Evolutionary conservation across 2,329 filamentous ascomycete species (phyloP).

Genomic region (Aspergillus ochraceus): DNA sequence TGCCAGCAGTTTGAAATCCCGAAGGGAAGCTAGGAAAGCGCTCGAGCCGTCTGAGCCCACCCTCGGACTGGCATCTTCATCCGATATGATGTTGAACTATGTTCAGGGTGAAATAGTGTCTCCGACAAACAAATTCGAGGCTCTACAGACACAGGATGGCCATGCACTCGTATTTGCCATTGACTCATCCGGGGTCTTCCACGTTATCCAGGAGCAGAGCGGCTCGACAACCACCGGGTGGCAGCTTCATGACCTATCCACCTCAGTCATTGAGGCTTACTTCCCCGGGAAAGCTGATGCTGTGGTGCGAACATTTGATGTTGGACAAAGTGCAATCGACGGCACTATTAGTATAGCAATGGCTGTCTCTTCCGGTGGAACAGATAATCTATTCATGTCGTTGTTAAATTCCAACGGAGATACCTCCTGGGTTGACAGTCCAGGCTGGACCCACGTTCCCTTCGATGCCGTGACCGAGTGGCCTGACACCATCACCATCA

Average conservation of each 20-base stretch:
- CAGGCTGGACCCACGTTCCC: constrained; percentile 2
- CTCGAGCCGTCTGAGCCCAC: no score
- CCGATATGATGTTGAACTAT: constrained; percentile 9
- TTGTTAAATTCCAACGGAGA: neutral
- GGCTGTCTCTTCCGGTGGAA: neutral
- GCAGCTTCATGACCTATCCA: constrained; percentile 4
- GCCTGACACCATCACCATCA: neutral
- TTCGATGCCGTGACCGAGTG: constrained; percentile 1
- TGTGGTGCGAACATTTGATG: constrained; percentile 5
- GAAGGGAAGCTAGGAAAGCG: neutral
- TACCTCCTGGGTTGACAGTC: neutral
- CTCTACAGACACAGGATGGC: constrained; percentile 5
- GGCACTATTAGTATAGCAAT: constrained; percentile 5
- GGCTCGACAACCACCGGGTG: constrained; percentile 2
- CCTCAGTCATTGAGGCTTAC: neutral
- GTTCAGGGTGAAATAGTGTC: constrained; percentile 5
- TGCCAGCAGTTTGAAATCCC: neutral
- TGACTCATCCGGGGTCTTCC: constrained; percentile 1
- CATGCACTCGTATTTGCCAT: constrained; percentile 2
- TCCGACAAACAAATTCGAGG: constrained; percentile 5
- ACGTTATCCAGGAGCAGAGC: constrained; percentile 8
- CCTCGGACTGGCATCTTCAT: neutral
- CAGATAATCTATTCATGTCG: constrained; percentile 6
- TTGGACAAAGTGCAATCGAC: constrained; percentile 5
- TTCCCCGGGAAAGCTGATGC: constrained; percentile 1